These are phyloP conservation scores for Syncephalis plumigaleata DNA, from an alignment of 371 early-diverging fungal species.

Conservation along the genomic window DNA sequence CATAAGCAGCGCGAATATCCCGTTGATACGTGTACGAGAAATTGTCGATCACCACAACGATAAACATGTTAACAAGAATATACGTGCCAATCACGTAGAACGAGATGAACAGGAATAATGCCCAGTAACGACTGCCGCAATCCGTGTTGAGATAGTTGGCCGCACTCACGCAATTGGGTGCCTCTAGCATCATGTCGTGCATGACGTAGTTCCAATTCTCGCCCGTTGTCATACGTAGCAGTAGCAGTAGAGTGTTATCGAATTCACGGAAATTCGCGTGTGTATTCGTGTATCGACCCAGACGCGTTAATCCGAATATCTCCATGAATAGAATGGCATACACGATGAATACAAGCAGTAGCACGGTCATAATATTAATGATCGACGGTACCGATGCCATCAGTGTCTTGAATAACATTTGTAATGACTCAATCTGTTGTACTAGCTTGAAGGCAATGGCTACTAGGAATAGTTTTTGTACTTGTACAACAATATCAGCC, in stretches of 20 bases:
- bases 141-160: constrained; percentile 34
- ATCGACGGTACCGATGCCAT: constrained; percentile 43
- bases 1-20: constrained; percentile 31
- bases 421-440: constrained; percentile 37
- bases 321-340: constrained; percentile 55
- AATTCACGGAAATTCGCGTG: constrained; percentile 43
- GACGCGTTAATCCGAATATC: constrained; percentile 46
- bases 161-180: constrained; percentile 36
- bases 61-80: constrained; percentile 52
- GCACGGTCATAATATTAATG: constrained; percentile 38
- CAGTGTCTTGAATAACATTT: constrained; percentile 38
- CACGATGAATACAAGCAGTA: constrained; percentile 42
- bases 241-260: constrained; percentile 32
- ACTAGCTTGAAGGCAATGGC: constrained; percentile 43
- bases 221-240: constrained; percentile 45
- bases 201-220: constrained; percentile 59
- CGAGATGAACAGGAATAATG: constrained; percentile 38
- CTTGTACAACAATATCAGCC: constrained; percentile 24
- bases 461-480: constrained; percentile 40
- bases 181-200: constrained; percentile 43
- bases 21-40: constrained; percentile 52
- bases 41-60: constrained; percentile 51
- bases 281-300: constrained; percentile 27
- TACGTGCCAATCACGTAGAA: constrained; percentile 62
- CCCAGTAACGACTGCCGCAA: constrained; percentile 41